Base-by-base conservation (phyloP, 805 yeast species). In the Lipomyces lipofer region DNA sequence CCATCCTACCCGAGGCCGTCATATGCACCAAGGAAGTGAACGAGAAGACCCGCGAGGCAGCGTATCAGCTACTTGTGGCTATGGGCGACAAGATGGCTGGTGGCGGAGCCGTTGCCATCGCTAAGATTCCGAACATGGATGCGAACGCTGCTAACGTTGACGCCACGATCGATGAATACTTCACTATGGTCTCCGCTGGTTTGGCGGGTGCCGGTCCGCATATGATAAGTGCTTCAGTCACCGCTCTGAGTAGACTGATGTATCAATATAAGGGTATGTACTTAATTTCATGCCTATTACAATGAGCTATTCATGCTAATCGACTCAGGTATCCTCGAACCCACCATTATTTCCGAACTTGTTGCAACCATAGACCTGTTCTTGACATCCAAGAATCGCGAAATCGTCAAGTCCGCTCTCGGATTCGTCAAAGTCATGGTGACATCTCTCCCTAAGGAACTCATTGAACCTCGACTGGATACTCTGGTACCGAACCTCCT, bases 141-240 rank as follows among this genome's bases (percentile, higher is more conserved):
- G 64, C 55, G 8, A 78, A 74, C 5, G 78, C 83, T 27, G 85
- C 86, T n/a, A 80, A 80, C 56, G 74, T 84, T 8, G 75, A 76
- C 48, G 94, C 96, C 7, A 77, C 82, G 17, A 76, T 91, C 52
- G 79, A 83, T 43, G 97, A 91, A 71, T 91, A 78, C 68, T 88
- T 92, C 75, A 89, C 95, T 28, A 88, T 94, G 85, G 85, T 92
- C 28, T 82, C 92, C 70, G 99, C 97, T 27, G 99, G 99, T 74
- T 76, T 95, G 63, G 97, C 94, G 33, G 97, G 97, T 53, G 84
- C 86, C 61, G 80, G 94, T 28, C 92, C 95, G 32, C 96, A 92
- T 73, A 92, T 92, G 97, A 87, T 94, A 29, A 88, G 96, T 66
- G 97, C 98, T n/a, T 83, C 92, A 1, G 83, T 94, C 64, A 90